Evolutionary conservation across 345 rosid genomes (phyloP).

Genomic region (Triadica sebifera): DNA sequence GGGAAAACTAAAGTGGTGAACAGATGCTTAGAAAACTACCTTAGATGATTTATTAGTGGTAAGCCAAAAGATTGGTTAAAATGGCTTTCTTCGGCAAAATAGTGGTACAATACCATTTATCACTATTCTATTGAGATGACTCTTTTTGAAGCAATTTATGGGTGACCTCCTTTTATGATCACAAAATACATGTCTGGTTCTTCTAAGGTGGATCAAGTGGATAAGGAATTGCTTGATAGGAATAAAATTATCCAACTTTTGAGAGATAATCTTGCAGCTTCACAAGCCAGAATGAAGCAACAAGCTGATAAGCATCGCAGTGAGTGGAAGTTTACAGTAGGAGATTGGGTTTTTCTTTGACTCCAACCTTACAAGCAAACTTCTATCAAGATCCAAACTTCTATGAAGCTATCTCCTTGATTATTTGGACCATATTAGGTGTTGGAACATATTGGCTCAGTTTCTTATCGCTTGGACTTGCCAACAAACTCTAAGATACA

Average conservation of each 20-base stretch:
- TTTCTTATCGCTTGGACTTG: neutral
- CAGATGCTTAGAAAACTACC: neutral
- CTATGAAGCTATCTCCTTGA: neutral
- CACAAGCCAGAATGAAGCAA: neutral
- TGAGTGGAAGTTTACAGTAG: neutral
- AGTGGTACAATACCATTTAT: neutral
- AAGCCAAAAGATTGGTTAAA: neutral
- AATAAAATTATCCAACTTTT: neutral
- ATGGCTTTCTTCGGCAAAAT: neutral
- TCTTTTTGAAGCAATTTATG: neutral
- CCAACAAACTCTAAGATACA: neutral
- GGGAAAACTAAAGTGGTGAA: neutral
- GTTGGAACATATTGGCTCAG: neutral
- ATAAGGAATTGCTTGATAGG: neutral
- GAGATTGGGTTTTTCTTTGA: neutral
- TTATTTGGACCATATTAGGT: neutral
- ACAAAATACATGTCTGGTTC: neutral
- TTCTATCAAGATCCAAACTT: neutral
- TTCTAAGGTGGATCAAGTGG: neutral
- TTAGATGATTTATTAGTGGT: neutral
- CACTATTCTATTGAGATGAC: neutral
- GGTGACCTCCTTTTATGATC: neutral
- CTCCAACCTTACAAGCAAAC: neutral
- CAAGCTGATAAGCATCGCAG: rapidly evolving
- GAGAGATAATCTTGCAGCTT: neutral